Evolutionary conservation across 768 basidiomycete species (phyloP), one percentile per base, ranked within the genome.

Genomic region (Pholiota conissans): DNA sequence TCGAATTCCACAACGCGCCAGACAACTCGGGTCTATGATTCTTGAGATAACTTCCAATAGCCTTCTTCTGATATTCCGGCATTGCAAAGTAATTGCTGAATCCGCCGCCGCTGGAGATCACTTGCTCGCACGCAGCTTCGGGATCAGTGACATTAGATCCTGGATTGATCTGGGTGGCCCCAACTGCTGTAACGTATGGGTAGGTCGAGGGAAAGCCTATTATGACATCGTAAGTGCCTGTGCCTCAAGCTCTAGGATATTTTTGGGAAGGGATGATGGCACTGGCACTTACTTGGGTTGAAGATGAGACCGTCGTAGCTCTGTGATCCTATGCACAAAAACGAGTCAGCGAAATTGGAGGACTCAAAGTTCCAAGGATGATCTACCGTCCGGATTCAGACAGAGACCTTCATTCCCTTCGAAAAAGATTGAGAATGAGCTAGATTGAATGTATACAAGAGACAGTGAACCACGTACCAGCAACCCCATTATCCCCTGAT

Each of bases 401-500:
- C 75, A 74, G 7, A 65, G 52, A 8, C 55, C 69, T 9, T 51
- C 52, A 59, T 74, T 71, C 20, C 70, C 70, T 71, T 49, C 18
- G 46, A 22, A 60, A 14, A 6, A 28, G 16, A 45, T 13, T 20
- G 3, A 54, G 2, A 49, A 14, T 26, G 27, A 16, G 14, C 8
- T 35, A 9, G 29, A 46, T 18, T 11, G 29, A 28, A 26, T 28
- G 10, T 8, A 18, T 9, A 27, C 18, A 32, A 53, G 18, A 30
- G 16, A 28, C n/a, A 30, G 35, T 32, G 20, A 6, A n/a, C 4
- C 18, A 63, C 59, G 47, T 51, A 72, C 75, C 76, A 42, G 69
- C 73, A 24, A 86, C 86, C 20, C 86, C 87, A 5, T 69, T 65
- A 48, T 88, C 85, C 5, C 87, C 86, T n/a, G 82, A 82, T 10